Conservation (phyloP, 2,329 filamentous ascomycete genomes). For the Sporothrix sp. region DNA sequence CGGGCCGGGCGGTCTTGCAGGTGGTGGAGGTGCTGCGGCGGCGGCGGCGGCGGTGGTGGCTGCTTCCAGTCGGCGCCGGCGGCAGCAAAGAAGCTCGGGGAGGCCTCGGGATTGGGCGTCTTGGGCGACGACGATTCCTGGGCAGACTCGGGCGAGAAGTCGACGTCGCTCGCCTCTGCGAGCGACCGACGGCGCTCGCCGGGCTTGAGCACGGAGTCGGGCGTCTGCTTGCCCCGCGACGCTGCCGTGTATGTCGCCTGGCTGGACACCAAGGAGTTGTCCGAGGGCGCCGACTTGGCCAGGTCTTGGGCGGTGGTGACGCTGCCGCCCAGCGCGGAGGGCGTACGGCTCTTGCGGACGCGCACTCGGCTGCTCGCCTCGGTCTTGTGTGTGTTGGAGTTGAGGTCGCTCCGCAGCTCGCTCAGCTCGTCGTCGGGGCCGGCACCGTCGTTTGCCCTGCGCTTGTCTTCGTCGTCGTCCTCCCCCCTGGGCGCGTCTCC, state of each 20-base stretch:
- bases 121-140: conserved; percentile 50
- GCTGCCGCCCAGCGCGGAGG: conserved; percentile 11
- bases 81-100: conserved; percentile 13
- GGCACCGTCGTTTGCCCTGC: not conserved
- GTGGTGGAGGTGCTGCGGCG: conserved; percentile 29
- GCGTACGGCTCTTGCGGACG: conserved; percentile 10
- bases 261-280: conserved; percentile 47
- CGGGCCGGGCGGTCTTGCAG: not conserved
- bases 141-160: conserved; percentile 41
- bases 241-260: conserved; percentile 38
- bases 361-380: conserved; percentile 4
- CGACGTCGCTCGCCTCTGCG: conserved; percentile 32
- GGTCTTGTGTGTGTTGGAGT: conserved; percentile 1
- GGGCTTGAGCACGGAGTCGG: not conserved
- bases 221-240: not conserved
- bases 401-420: conserved; percentile 21
- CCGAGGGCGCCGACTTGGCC: conserved; percentile 40
- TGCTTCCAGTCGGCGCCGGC: conserved; percentile 25
- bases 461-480: not conserved
- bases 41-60: conserved; percentile 42
- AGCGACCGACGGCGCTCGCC: conserved; percentile 15
- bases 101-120: conserved; percentile 40
- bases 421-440: conserved; percentile 12
- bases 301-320: conserved; percentile 32
- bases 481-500: not conserved